Evolutionary conservation across 129 eudicot species (phyloP), one percentile per base, ranked within the genome.

Genomic region (sunflower (Helianthus annuus)): DNA sequence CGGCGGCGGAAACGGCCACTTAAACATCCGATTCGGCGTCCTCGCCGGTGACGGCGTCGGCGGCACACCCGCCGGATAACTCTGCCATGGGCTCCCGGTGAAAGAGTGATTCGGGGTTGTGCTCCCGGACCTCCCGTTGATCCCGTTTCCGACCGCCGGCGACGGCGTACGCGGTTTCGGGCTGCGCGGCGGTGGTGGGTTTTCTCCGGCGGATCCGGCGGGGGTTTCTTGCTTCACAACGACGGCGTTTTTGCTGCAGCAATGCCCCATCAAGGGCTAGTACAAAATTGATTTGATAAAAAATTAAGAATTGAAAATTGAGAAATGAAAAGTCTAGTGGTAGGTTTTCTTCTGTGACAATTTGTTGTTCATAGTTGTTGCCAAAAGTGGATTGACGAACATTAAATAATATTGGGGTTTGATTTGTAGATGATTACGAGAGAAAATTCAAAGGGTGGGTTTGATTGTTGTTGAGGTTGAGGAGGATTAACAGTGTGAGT

Each of bases 1-100:
- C 51, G 98, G 98, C n/a, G 99, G 99, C 8, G 99, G 99, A 48
- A 95, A 85, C 57, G 97, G 97, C 97, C 97, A 95, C 79, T 87
- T 87, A 84, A 91, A 83, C 64, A 80, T 79, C 85, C 88, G 64
- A 56, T 79, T 78, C 2, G 97, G 97, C 32, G 99, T 88, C 84
- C 96, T 81, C 79, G 96, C 87, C 74, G 99, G 97, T 0, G 95
- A 90, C 56, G 97, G 97, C 48, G 97, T 84, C 64, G 97, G 97
- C 6, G 83, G 85, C 1, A 95, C 76, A 1, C 99, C 99, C 22
- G 96, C 86, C 0, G 98, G 98, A 24, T 84, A 94, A 10, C 80
- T 86, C 66, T 84, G 88, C 84, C 86, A 90, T 64, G 96, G 97
- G 15, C 95, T 88, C 4, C 88, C 81, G n/a, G 95, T 75, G 81